Conservation (phyloP, 2,329 filamentous ascomycete species). For the Ophiostoma ips region DNA sequence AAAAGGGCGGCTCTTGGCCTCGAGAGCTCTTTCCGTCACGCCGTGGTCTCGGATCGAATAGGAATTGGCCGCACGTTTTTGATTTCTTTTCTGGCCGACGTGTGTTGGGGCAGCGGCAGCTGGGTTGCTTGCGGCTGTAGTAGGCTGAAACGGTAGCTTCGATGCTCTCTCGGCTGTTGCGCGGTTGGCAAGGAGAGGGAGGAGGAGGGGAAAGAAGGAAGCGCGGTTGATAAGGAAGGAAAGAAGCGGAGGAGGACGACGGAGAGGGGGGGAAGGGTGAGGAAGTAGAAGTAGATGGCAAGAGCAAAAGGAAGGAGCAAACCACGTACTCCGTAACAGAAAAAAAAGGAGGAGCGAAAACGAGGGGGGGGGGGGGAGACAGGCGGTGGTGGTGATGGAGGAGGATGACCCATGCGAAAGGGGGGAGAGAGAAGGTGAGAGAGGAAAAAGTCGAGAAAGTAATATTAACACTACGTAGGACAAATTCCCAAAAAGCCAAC, state of each 20-base stretch:
- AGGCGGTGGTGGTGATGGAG: not conserved
- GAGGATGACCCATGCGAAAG: not conserved
- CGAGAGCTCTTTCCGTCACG: not conserved
- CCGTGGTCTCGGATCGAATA: not conserved
- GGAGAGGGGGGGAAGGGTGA: not conserved
- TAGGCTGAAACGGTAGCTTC: not conserved
- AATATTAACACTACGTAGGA: not conserved
- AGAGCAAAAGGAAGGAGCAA: not conserved
- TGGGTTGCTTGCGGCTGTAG: not conserved
- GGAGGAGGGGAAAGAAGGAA: not conserved
- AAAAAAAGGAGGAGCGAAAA: constrained; percentile 2
- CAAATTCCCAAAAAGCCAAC: not conserved
- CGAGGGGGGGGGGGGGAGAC: not conserved
- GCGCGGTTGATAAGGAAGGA: not conserved
- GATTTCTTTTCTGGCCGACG: no score
- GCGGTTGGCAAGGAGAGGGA: not conserved
- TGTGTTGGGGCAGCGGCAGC: not conserved
- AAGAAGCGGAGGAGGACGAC: not conserved
- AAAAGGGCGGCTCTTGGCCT: not conserved
- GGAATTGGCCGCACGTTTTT: no score
- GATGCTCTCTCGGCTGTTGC: not conserved
- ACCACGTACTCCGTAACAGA: not conserved
- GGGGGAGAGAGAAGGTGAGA: not conserved
- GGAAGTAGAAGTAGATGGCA: no score
- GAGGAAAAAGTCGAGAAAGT: not conserved